These are phyloP conservation scores for Epichloe elymi DNA, from an alignment of 2,329 filamentous ascomycete species.

Conservation along the genomic window DNA sequence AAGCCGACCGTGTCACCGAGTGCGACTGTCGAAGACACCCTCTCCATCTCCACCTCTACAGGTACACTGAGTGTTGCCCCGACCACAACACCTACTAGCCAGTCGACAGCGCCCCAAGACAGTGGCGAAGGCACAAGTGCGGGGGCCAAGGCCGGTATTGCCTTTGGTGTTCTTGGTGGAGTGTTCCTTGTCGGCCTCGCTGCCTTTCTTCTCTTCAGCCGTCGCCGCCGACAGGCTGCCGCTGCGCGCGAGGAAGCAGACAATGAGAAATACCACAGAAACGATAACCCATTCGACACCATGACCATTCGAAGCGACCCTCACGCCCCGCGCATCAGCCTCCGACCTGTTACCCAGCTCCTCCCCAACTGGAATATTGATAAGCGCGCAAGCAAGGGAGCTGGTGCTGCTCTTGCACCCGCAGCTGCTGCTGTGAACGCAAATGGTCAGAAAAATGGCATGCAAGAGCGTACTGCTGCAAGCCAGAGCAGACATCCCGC, in stretches of 20 bases:
- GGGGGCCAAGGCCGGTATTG: conserved; percentile 64
- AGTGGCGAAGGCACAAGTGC: conserved; percentile 14
- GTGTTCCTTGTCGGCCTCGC: conserved; percentile 54
- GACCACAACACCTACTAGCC: conserved; percentile 9
- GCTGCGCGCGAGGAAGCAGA: conserved; percentile 35
- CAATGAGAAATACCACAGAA: conserved; percentile 49
- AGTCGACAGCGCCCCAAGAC: conserved; percentile 2
- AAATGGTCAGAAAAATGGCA: conserved; percentile 18
- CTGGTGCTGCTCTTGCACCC: conserved; percentile 25
- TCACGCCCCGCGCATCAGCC: conserved; percentile 66
- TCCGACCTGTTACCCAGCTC: conserved; percentile 77
- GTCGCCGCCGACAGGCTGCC: conserved; percentile 51
- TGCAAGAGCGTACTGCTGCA: conserved; percentile 36
- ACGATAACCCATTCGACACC: conserved; percentile 11
- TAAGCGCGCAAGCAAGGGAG: conserved; percentile 36
- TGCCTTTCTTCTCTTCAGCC: conserved; percentile 58
- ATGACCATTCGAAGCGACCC: conserved; percentile 17
- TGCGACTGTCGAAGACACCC: conserved; percentile 4
- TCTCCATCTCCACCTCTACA: conserved; percentile 4
- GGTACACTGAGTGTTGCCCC: conserved; percentile 11
- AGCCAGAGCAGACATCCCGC: conserved; percentile 36
- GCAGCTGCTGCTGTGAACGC: conserved; percentile 10
- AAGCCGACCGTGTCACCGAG: conserved; percentile 8
- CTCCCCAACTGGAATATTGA: conserved; percentile 47
- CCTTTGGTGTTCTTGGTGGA: conserved; percentile 63